Evolutionary conservation across 768 basidiomycete genomes (phyloP).

Genomic region (Mycena filopes): DNA sequence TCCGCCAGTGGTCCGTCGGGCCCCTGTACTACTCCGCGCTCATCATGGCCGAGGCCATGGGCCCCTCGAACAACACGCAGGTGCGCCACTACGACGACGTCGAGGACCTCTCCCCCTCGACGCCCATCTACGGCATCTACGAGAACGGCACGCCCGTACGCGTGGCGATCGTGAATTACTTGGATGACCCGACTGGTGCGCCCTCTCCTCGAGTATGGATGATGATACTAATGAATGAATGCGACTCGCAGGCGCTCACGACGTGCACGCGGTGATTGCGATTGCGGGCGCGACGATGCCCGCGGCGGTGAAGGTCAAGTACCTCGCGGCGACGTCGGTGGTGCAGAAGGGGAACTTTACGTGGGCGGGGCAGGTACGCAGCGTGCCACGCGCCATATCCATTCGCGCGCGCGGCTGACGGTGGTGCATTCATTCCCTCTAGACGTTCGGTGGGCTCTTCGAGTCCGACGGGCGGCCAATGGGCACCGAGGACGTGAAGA

Average conservation of each 20-base stretch:
- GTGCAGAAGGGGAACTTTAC: constrained; percentile 71
- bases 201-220: no score
- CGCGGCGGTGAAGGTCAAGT: constrained; percentile 60
- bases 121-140: constrained; percentile 55
- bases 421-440: no score
- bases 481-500: constrained; percentile 64
- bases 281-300: constrained; percentile 53
- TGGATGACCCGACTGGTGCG: constrained; percentile 51
- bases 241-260: constrained; percentile 67
- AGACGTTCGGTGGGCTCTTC: constrained; percentile 73
- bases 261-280: constrained; percentile 61
- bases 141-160: constrained; percentile 41
- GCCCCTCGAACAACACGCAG: constrained; percentile 67
- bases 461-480: constrained; percentile 74
- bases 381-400: no score
- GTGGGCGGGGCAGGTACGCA: constrained; percentile 70
- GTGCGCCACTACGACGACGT: constrained; percentile 68
- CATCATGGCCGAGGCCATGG: constrained; percentile 75
- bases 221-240: no score
- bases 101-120: constrained; percentile 45
- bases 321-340: constrained; percentile 62
- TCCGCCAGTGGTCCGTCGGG: constrained; percentile 80
- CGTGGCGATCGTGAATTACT: constrained; percentile 60
- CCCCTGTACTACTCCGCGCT: constrained; percentile 82
- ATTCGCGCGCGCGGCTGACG: no score